phyloP scores from a whole-genome alignment of 257 asterid genomes.

The Nicotiana sylvestris region DNA sequence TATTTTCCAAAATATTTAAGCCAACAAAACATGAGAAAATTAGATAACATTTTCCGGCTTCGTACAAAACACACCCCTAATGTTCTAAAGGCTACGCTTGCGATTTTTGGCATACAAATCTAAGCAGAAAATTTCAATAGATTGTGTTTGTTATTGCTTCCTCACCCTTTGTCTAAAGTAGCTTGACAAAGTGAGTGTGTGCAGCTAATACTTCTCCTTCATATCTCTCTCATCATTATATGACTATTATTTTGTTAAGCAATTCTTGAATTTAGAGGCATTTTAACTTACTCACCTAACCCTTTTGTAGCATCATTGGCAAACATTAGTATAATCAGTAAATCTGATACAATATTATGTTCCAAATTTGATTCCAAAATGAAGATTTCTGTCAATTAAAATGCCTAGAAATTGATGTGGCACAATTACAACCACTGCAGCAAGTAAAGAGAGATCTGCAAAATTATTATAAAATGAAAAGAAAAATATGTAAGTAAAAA shows the following conservation, averaged over 20 bases:
- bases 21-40: too few species aligned
- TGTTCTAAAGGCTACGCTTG: too few species aligned
- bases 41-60: too few species aligned
- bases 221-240: neutral
- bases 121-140: neutral
- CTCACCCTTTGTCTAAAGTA: neutral
- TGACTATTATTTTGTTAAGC: too few species aligned
- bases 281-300: neutral
- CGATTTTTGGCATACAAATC: neutral
- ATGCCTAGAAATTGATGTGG: neutral
- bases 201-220: neutral
- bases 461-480: neutral
- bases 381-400: neutral
- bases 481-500: neutral
- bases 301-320: neutral
- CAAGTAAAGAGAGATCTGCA: neutral
- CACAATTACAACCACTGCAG: neutral
- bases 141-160: too few species aligned
- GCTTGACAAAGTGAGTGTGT: neutral
- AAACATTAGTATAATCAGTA: neutral
- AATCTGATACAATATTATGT: neutral
- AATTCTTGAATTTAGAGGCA: neutral
- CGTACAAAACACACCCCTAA: too few species aligned
- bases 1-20: too few species aligned
- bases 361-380: slow-evolving; percentile 7